Conservation (phyloP, 768 basidiomycete genomes). For the Trametes elegans region DNA sequence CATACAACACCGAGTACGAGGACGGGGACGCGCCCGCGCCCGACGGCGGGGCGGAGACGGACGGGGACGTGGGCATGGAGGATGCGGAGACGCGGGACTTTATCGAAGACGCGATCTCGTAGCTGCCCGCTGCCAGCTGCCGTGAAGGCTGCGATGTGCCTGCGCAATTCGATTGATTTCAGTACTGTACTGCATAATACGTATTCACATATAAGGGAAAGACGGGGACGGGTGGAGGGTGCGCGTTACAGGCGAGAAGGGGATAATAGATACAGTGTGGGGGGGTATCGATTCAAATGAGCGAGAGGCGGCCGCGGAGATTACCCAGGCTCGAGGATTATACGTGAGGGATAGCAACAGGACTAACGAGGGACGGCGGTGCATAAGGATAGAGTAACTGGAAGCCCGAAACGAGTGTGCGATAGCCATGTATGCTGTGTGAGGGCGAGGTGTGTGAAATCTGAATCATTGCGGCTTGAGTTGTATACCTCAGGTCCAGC, state of each 20-base stretch:
- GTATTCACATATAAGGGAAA: no score
- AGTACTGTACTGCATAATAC: no score
- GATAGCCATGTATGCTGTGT: neutral
- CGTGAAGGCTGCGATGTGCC: no score
- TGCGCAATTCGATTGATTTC: no score
- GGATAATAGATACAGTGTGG: conserved; percentile 18
- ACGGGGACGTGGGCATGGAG: conserved; percentile 9
- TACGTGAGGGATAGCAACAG: conserved; percentile 7
- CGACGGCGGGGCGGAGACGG: conserved; percentile 18
- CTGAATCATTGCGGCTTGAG: neutral
- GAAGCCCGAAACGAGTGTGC: neutral
- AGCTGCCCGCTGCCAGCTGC: no score
- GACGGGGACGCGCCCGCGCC: conserved; percentile 23
- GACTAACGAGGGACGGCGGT: conserved; percentile 2
- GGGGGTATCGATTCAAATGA: conserved; percentile 2
- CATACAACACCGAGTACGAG: conserved; percentile 53
- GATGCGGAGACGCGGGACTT: conserved; percentile 13
- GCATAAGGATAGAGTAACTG: conserved; percentile 9
- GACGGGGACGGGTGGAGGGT: neutral
- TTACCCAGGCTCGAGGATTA: conserved; percentile 6
- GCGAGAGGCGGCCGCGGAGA: conserved; percentile 1
- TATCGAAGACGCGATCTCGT: conserved; percentile 16
- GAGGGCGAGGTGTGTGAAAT: no score
- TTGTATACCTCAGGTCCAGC: conserved; percentile 29
- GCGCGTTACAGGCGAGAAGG: conserved; percentile 4